Percentiles rank a stretch among this genome's conserved stretches.
phyloP scores from a whole-genome alignment of 2,329 filamentous ascomycete species.

The Paracoccidioides brasiliensis region DNA sequence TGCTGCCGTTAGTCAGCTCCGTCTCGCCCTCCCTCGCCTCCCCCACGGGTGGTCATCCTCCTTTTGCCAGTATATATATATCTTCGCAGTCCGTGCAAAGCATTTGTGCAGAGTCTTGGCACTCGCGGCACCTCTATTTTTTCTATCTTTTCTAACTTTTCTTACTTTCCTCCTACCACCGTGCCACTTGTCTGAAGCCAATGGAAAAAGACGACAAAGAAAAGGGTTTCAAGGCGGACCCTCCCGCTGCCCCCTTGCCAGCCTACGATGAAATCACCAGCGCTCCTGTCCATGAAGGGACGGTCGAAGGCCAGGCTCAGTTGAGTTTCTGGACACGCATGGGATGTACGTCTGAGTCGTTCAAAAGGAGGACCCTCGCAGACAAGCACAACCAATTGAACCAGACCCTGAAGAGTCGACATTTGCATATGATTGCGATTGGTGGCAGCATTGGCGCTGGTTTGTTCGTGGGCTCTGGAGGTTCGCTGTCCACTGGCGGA shows the following conservation, averaged over 20 bases:
- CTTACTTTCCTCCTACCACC: not conserved
- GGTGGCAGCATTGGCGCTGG: constrained; percentile 20
- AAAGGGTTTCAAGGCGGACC: not conserved
- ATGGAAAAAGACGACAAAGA: constrained; percentile 7
- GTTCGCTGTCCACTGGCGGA: constrained; percentile 25
- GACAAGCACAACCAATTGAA: constrained; percentile 17
- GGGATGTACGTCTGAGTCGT: constrained; percentile 28
- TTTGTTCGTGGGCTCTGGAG: constrained; percentile 30
- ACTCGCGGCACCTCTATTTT: too few species aligned
- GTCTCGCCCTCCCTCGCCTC: too few species aligned
- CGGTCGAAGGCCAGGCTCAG: not conserved
- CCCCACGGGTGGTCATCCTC: too few species aligned
- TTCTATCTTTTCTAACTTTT: too few species aligned
- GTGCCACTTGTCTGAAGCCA: not conserved
- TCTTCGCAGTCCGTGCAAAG: too few species aligned
- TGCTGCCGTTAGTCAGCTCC: not conserved
- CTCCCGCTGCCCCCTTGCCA: constrained; percentile 4
- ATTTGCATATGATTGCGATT: constrained; percentile 31
- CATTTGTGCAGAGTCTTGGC: too few species aligned
- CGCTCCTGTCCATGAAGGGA: constrained; percentile 1
- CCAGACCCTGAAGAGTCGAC: constrained; percentile 19
- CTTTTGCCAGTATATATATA: too few species aligned
- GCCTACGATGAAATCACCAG: not conserved
- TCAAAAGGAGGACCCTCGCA: constrained; percentile 20
- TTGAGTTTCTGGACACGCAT: constrained; percentile 26